Evolutionary conservation across 805 yeast genomes (phyloP).

Genomic region (Monosporozyma yasuniensis): DNA sequence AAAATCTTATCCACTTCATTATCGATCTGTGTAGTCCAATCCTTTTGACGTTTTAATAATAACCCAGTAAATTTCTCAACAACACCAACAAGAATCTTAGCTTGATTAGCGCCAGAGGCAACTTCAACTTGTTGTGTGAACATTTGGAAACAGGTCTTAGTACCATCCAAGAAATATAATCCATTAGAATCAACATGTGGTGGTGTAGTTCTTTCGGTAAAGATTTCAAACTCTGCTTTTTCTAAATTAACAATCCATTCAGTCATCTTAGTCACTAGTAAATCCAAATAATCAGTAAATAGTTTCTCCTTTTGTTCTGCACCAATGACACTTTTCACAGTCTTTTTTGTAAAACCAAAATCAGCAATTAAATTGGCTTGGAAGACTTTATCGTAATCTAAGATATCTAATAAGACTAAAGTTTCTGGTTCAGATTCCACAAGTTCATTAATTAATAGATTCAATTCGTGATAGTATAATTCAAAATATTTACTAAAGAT

Average conservation of each 20-base stretch:
- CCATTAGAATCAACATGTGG: constrained; percentile 68
- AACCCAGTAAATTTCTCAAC: constrained; percentile 59
- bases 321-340: constrained; percentile 49
- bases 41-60: constrained; percentile 50
- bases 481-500: constrained; percentile 52
- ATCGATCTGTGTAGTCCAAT: constrained; percentile 50
- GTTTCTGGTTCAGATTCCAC: constrained; percentile 75
- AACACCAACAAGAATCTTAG: constrained; percentile 69
- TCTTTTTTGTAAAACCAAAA: constrained; percentile 40
- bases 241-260: constrained; percentile 77
- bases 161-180: constrained; percentile 61
- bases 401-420: constrained; percentile 56
- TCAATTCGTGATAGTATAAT: constrained; percentile 59
- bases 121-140: constrained; percentile 84
- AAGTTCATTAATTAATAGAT: constrained; percentile 52
- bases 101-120: constrained; percentile 77
- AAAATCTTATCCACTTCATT: constrained; percentile 39
- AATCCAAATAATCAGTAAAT: constrained; percentile 66
- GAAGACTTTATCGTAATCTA: constrained; percentile 70
- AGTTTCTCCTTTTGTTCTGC: constrained; percentile 65
- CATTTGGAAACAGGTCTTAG: constrained; percentile 70
- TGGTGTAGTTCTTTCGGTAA: constrained; percentile 55
- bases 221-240: constrained; percentile 55
- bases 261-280: constrained; percentile 62
- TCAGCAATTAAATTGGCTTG: constrained; percentile 41